Evolutionary conservation across 2,329 filamentous ascomycete genomes (phyloP), one percentile per base, ranked within the genome.

Genomic region (Cryphonectria radicalis): DNA sequence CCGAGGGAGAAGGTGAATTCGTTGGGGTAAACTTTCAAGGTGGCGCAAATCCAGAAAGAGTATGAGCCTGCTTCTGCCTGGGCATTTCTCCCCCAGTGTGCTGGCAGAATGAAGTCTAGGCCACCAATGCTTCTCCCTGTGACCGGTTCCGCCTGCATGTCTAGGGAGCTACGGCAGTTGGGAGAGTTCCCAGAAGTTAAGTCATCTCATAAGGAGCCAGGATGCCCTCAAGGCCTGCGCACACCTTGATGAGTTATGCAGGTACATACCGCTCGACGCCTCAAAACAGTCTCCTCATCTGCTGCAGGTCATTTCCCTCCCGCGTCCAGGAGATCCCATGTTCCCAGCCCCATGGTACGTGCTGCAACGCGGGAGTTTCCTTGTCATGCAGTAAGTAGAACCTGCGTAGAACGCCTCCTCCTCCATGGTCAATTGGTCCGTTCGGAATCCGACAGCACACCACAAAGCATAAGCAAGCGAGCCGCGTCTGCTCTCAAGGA

Each of bases 371-470:
- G 60, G 19, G 22, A n/a, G 19, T n/a, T n/a, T 63, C 4, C 37
- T 25, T 42, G 60, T 42, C 60, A 63, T 14, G 60, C 22, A 42
- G 60, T 32, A 32, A 62, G 59, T 28, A 57, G n/a, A 57, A 57
- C 53, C 53, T 28, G 6, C 53, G 28, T 8, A 6, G 43, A 50
- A 40, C 32, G 59, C 60, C 60, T 37, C 8, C 60, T 37, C 3
- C 60, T 63, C n/a, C 22, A 42, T 13, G 19, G 35, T 63, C n/a
- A 14, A 63, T 63, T 63, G 60, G 60, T 40, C 60, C 35, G 60
- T 40, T 63, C 60, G 60, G 35, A 42, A 35, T 42, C 60, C 35
- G 35, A 35, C 60, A 42, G 35, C 19, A n/a, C 22, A 40, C 35
- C 57, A 35, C 57, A 60, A 60, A 22, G 57, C 57, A 35, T 10